Conservation (phyloP, 305 asterid genomes). For the Plantago lanceolata region DNA sequence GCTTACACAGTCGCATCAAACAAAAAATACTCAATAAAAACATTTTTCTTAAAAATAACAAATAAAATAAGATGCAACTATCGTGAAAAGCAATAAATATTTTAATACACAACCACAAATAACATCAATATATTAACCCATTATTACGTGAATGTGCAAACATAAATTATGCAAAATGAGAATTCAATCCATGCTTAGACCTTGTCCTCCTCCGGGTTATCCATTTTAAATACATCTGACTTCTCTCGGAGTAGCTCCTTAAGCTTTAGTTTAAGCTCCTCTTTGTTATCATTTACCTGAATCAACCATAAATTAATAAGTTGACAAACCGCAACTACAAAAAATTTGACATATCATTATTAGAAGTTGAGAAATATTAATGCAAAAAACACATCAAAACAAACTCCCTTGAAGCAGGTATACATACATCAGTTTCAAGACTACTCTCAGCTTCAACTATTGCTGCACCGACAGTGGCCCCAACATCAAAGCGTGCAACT, state of each 20-base stretch:
- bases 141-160: not conserved
- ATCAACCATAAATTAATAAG: slow-evolving; percentile 16
- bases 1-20: not conserved
- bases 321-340: not conserved
- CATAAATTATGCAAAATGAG: not conserved
- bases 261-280: slow-evolving; percentile 73
- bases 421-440: slow-evolving; percentile 73
- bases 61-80: not conserved
- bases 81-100: too few species aligned
- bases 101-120: not conserved
- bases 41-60: too few species aligned
- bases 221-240: slow-evolving; percentile 69
- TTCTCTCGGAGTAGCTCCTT: slow-evolving; percentile 77
- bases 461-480: slow-evolving; percentile 85
- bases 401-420: slow-evolving; percentile 37
- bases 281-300: slow-evolving; percentile 67
- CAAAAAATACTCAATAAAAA: too few species aligned
- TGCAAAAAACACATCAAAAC: slow-evolving; percentile 30
- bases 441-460: slow-evolving; percentile 84
- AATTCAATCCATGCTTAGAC: slow-evolving; percentile 39
- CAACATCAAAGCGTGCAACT: slow-evolving; percentile 56
- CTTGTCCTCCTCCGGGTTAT: slow-evolving; percentile 80
- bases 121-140: too few species aligned
- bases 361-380: slow-evolving; percentile 4
- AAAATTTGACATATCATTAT: slow-evolving; percentile 14